Percentiles rank a stretch among this genome's conserved stretches.
Conservation (phyloP, 176 grass and related monocot species). For the Saccharum officinarum region DNA sequence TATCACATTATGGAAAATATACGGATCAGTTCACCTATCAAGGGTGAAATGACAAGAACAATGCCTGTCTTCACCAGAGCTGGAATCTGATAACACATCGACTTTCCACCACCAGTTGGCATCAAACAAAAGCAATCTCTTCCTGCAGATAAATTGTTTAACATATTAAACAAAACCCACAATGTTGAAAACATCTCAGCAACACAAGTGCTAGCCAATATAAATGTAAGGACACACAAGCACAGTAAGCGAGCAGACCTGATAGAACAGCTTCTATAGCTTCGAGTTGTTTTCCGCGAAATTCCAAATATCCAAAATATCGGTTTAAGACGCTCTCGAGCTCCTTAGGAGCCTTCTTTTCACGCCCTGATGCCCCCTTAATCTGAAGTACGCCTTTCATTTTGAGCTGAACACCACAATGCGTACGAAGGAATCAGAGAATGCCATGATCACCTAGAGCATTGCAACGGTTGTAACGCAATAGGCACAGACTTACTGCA, state of each 20-base stretch:
- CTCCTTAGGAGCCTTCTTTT: slow-evolving; percentile 42
- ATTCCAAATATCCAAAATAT: slow-evolving; percentile 79
- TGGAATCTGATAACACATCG: slow-evolving; percentile 95
- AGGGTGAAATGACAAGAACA: slow-evolving; percentile 95
- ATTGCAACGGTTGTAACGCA: not conserved
- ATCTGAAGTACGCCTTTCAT: slow-evolving; percentile 84
- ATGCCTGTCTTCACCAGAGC: slow-evolving; percentile 82
- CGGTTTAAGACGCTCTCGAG: slow-evolving; percentile 58
- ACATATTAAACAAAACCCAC: not conserved
- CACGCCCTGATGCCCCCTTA: slow-evolving; percentile 35
- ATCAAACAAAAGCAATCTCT: slow-evolving; percentile 98
- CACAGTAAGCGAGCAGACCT: slow-evolving; percentile 42
- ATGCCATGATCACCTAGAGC: not conserved
- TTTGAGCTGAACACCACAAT: slow-evolving; percentile 26
- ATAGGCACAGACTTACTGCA: not conserved
- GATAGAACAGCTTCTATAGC: slow-evolving; percentile 90
- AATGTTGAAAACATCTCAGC: not conserved
- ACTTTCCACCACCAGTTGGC: slow-evolving; percentile 98
- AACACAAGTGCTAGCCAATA: not conserved
- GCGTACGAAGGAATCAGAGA: not conserved
- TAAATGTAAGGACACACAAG: not conserved
- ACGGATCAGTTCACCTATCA: slow-evolving; percentile 69
- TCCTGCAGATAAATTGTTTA: slow-evolving; percentile 52
- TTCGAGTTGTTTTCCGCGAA: slow-evolving; percentile 80
- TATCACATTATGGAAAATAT: slow-evolving; percentile 14